A percentile compares a stretch with the other conserved stretches of the same genome.
Conservation (phyloP, 2,329 filamentous ascomycete species). For the Colletotrichum coccodes region DNA sequence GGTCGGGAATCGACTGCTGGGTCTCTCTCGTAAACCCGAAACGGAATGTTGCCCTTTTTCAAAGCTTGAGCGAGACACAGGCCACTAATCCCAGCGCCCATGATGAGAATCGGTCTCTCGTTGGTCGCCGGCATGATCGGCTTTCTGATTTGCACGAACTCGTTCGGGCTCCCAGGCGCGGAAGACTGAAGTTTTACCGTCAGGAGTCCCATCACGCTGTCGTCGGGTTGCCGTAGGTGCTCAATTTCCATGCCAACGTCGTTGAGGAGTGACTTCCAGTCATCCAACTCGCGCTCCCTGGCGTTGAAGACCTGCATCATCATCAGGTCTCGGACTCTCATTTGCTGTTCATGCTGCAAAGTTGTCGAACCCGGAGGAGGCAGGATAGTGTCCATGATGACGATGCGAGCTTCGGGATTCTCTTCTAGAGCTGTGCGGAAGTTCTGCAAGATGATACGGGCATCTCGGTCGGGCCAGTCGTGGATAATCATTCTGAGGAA, state of each 20-base stretch:
- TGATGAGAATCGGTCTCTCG: constrained; percentile 42
- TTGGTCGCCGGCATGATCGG: not conserved
- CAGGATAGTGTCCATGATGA: constrained; percentile 41
- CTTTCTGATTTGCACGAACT: not conserved
- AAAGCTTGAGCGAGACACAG: constrained; percentile 48
- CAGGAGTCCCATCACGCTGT: constrained; percentile 3
- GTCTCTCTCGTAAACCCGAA: constrained; percentile 63
- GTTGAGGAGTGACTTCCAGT: constrained; percentile 54
- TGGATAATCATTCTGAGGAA: constrained; percentile 64
- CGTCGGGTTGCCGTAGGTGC: not conserved
- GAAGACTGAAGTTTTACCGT: not conserved
- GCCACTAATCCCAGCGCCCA: constrained; percentile 49
- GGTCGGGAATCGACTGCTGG: constrained; percentile 61
- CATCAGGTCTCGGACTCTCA: constrained; percentile 49
- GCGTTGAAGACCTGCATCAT: constrained; percentile 61
- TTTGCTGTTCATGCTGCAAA: constrained; percentile 2
- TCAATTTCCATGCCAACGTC: constrained; percentile 35
- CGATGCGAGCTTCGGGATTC: not conserved
- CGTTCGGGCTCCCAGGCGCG: not conserved
- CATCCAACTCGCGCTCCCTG: constrained; percentile 53
- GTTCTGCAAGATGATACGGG: constrained; percentile 49
- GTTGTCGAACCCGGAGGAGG: constrained; percentile 48
- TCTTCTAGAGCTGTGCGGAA: constrained; percentile 50
- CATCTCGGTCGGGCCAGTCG: constrained; percentile 61
- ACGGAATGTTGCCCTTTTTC: constrained; percentile 45